Evolutionary conservation across 2,329 filamentous ascomycete species (phyloP), one percentile per base, ranked within the genome.

Genomic region (Fusarium sp.): DNA sequence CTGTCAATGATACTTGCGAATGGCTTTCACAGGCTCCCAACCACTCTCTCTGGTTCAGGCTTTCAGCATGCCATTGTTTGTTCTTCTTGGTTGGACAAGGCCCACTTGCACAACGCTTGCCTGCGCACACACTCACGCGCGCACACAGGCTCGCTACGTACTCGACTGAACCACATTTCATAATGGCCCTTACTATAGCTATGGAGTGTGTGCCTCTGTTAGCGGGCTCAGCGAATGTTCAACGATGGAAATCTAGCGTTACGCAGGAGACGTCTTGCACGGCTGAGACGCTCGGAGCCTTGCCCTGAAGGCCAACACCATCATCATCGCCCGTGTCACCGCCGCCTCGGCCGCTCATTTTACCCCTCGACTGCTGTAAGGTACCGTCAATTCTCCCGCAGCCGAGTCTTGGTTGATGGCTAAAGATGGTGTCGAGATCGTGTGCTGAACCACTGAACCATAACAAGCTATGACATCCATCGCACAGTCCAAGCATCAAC

Each of bases 291-390:
- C 42, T 56, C 32, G n/a, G 39, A 45, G 35, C 56, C 31, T 46
- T 60, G 44, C 28, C 32, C 19, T 13, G 13, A 26, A 31, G 29
- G 22, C 28, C 39, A 58, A 22, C 63, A 49, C 50, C 53, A 44
- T 64, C 61, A 68, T 58, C 55, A 31, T 53, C 38, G 36, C 38
- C 42, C n/a, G n/a, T 44, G 52, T 56, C 58, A 53, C 48, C 50
- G 38, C 50, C 58, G 54, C 53, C 44, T 60, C 48, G 55, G 63
- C 53, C 59, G 52, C 52, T 61, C 41, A 29, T 41, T 56, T 55
- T n/a, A 51, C 56, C 61, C 46, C 58, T 64, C 58, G 44, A 49
- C 49, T 64, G 62, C 58, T 65, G 63, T 63, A 64, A 65, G 62
- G 63, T 66, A 65, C 62, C 61, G 46, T 32, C 39, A 49, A 43